A percentile compares a stretch with the other conserved stretches of the same genome.
Evolutionary conservation across 208 protist genomes (phyloP).

Genomic region (Tritrichomonas foetus): DNA sequence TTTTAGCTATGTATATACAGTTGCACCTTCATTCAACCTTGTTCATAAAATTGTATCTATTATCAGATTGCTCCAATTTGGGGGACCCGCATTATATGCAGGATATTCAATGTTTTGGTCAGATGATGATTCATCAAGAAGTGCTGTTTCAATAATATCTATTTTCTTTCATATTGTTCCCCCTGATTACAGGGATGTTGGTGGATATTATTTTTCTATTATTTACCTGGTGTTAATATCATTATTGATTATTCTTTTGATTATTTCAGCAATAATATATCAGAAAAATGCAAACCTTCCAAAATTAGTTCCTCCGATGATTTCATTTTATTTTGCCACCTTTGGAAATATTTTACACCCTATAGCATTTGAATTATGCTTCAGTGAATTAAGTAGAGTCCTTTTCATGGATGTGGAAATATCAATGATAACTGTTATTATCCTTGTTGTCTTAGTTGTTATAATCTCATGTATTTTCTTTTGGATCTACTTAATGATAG

Average conservation of each 20-base stretch:
- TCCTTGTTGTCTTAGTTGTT: background rate
- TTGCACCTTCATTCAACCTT: background rate
- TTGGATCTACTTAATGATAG: background rate
- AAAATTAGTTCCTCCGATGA: background rate
- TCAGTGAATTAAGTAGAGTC: background rate
- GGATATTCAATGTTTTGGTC: background rate
- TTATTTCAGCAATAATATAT: background rate
- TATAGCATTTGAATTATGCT: background rate
- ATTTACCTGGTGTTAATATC: background rate
- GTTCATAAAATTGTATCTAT: background rate
- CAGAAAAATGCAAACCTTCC: background rate
- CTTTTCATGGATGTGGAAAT: background rate
- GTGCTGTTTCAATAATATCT: background rate
- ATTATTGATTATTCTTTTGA: background rate
- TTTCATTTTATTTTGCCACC: background rate
- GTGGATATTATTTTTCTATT: background rate
- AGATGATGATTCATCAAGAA: background rate
- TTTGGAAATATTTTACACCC: background rate
- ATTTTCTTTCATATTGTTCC: background rate
- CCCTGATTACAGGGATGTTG: background rate
- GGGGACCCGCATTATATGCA: background rate
- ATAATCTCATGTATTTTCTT: background rate
- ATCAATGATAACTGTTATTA: background rate
- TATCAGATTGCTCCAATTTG: background rate
- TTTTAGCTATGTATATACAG: background rate